Evolutionary conservation across 139 green algal species (phyloP), one percentile per base, ranked within the genome.

Genomic region (Ulvella scutata): DNA sequence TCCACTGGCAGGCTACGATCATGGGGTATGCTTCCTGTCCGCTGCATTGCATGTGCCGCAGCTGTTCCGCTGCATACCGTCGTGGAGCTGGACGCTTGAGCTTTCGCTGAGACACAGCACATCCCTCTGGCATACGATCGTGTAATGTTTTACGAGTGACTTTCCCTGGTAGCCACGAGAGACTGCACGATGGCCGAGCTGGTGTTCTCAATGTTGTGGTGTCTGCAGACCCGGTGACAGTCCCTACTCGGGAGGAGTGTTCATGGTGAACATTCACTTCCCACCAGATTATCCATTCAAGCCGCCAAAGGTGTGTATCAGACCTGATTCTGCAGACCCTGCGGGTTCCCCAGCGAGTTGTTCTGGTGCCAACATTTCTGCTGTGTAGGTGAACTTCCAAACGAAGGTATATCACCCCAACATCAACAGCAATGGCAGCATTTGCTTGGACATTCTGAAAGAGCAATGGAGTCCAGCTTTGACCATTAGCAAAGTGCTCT

Each of bases 281-380:
- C 93, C 93, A 4, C 72, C 86, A 28, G 93, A 98, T 80, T 98
- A 98, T 80, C 93, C 93, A 2, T 98, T 98, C 82, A 95, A 94
- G 77, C 88, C 93, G 0, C 93, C 93, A 9, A 96, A 97, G 85
- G 90, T 93, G 37, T 4, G 59, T n/a, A n/a, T n/a, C n/a, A n/a
- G n/a, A n/a, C n/a, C n/a, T n/a, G n/a, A n/a, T n/a, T n/a, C n/a
- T n/a, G n/a, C n/a, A n/a, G n/a, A n/a, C n/a, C n/a, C n/a, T n/a
- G n/a, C n/a, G n/a, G n/a, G n/a, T n/a, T n/a, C n/a, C n/a, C n/a
- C n/a, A n/a, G n/a, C n/a, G n/a, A n/a, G n/a, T n/a, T n/a, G n/a
- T n/a, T n/a, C n/a, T n/a, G n/a, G n/a, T n/a, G n/a, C n/a, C n/a
- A n/a, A n/a, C n/a, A n/a, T n/a, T n/a, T n/a, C n/a, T n/a, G n/a